These are phyloP conservation scores for Sesbania bispinosa DNA, from an alignment of 306 rosid species.

Conservation along the genomic window DNA sequence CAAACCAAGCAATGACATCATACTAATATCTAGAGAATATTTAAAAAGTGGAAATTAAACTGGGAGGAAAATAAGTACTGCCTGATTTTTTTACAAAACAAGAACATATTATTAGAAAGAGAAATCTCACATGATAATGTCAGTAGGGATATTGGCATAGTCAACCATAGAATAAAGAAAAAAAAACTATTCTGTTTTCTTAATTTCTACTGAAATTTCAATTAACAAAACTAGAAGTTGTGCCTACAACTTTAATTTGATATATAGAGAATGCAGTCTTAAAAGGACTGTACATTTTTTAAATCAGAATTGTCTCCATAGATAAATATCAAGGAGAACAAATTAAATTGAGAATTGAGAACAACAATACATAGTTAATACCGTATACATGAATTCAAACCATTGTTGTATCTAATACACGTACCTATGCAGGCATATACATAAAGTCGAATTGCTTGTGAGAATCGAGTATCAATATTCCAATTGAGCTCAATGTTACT, in stretches of 20 bases:
- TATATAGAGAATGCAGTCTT: background rate
- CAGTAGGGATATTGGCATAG: background rate
- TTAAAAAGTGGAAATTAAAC: no score
- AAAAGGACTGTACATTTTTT: background rate
- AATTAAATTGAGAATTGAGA: background rate
- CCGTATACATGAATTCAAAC: no score
- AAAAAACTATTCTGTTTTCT: no score
- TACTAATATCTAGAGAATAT: constrained; percentile 5
- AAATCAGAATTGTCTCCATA: background rate
- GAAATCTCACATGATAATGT: background rate
- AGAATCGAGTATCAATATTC: background rate
- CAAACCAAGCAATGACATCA: background rate
- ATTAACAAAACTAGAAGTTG: background rate
- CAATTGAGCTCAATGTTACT: background rate
- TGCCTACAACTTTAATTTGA: background rate
- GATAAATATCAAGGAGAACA: constrained; percentile 14
- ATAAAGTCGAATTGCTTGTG: no score
- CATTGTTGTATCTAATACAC: no score
- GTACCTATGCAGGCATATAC: no score
- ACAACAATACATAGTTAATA: constrained; percentile 10
- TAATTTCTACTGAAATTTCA: background rate
- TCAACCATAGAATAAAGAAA: background rate
- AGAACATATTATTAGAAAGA: background rate
- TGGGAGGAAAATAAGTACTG: background rate
- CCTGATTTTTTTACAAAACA: background rate